These are phyloP conservation scores for Microdochium trichocladiopsis DNA, from an alignment of 2,329 filamentous ascomycete species.

Conservation along the genomic window DNA sequence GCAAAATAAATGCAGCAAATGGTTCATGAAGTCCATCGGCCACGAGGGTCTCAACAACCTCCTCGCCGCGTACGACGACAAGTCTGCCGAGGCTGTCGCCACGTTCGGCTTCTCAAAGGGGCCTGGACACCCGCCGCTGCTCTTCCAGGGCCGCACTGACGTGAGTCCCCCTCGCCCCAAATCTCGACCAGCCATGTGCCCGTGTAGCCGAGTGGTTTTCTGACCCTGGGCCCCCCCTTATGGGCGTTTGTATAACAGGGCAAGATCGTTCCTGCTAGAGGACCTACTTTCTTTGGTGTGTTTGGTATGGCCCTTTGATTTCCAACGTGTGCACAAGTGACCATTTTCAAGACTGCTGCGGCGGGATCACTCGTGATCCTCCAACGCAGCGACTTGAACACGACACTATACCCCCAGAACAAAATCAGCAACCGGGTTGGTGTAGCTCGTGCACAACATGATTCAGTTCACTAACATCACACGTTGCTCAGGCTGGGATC, in stretches of 20 bases:
- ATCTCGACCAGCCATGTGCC: no score
- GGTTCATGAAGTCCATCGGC: conserved; percentile 80
- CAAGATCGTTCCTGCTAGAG: conserved; percentile 78
- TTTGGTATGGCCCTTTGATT: conserved; percentile 60
- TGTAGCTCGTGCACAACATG: not conserved
- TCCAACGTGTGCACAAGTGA: not conserved
- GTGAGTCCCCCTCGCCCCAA: conserved; percentile 37
- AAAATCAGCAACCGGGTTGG: no score
- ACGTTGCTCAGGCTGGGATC: conserved; percentile 71
- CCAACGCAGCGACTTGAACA: no score
- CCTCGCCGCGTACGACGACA: conserved; percentile 81
- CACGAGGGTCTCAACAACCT: conserved; percentile 85
- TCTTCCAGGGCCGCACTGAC: conserved; percentile 87
- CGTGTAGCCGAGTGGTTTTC: no score
- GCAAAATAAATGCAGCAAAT: conserved; percentile 61
- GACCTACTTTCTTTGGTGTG: conserved; percentile 76
- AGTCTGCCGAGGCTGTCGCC: conserved; percentile 87
- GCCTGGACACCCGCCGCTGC: conserved; percentile 72
- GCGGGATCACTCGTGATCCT: no score
- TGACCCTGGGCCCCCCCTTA: no score
- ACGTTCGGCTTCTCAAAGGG: conserved; percentile 91
- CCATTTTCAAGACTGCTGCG: no score
- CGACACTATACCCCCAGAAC: no score
- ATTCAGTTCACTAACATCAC: not conserved
- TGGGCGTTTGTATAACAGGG: conserved; percentile 31